Base-by-base conservation (phyloP, 768 basidiomycete species). In the Clathrus columnatus region DNA sequence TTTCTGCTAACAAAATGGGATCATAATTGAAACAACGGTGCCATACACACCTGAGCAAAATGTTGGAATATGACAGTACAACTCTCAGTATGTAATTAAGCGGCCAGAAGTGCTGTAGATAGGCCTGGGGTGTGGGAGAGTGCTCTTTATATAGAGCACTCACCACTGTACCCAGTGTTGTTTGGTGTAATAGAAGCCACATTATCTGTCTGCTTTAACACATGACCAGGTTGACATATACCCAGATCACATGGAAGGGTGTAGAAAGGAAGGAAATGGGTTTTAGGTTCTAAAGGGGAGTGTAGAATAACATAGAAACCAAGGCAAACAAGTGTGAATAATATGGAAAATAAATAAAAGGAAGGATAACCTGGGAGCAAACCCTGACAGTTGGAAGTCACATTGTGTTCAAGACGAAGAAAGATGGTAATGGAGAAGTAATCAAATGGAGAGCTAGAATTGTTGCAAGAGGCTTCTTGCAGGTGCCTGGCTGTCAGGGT, bases 361-460 rank as follows among this genome's bases (percentile, higher is more conserved):
- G 57, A 30, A 48, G 60, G 30, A 60, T 60, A 28, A 46, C 61
- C 0, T n/a, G n/a, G n/a, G n/a, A n/a, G n/a, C n/a, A n/a, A n/a
- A n/a, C n/a, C n/a, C n/a, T n/a, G n/a, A n/a, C n/a, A n/a, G 61
- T 69, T 21, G 61, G 59, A 0, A 57, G 28, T 20, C 56, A 50
- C 51, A 67, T 65, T 64, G 68, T 68, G 6, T 68, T 59, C 54
- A 48, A 56, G 0, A 41, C 57, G 21, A 69, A 68, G 56, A 28
- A 46, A 30, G 55, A 64, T 44, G 29, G 26, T n/a, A 26, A 69
- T 51, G 51, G 65, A 42, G 45, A 46, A 46, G 18, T 46, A 10
- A 24, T n/a, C 6, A 46, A 46, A n/a, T 10, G 18, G 43, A 64
- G 62, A 55, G 64, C 61, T 8, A 43, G 64, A 28, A 51, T 68